Base-by-base conservation (phyloP, 345 rosid species). In the Pistacia vera region DNA sequence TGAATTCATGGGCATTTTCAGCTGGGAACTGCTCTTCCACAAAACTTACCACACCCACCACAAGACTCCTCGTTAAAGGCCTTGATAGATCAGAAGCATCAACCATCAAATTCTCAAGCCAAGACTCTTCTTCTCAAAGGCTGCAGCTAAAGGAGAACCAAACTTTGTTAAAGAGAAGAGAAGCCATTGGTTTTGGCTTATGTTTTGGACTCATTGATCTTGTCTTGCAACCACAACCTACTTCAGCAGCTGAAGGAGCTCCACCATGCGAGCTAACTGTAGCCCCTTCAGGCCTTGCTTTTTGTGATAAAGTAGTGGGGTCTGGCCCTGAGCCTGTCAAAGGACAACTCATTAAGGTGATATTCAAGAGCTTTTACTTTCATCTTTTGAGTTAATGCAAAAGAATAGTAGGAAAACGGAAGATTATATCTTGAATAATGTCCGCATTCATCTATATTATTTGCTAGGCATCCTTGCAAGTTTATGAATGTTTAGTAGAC, bases 281-380 rank as follows among this genome's bases (percentile, higher is more conserved):
- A 13, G 80, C 94, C 80, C 91, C 97, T 81, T 95, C 99, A 5
- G 97, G 99, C 63, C 94, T 95, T 79, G 92, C 93, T 55, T 95
- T 86, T 25, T 93, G 92, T 71, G 99, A 95, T 76, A 86, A 85
- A 80, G 88, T 85, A 46, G 87, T 92, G 49, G 99, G 98, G 35
- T 77, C 64, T 70, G 99, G 99, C 57, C 89, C 94, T 66, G 86
- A 88, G 85, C 92, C 97, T 58, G 79, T 85, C 63, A 93, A 89
- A 77, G 98, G 98, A 11, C 97, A 95, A 67, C 81, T 93, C 61
- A 91, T 95, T 79, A 93, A 93, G 98, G 98, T 91, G 56, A 60
- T 11, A 25, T 35, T 0, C 13, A 13, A 38, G 4, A 44, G 5
- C 5, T n/a, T 36, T 4, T 41, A 7, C 6, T 25, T 58, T 68